Base-by-base conservation (phyloP, 2,329 filamentous ascomycete species). In the Westerdykella ornata region DNA sequence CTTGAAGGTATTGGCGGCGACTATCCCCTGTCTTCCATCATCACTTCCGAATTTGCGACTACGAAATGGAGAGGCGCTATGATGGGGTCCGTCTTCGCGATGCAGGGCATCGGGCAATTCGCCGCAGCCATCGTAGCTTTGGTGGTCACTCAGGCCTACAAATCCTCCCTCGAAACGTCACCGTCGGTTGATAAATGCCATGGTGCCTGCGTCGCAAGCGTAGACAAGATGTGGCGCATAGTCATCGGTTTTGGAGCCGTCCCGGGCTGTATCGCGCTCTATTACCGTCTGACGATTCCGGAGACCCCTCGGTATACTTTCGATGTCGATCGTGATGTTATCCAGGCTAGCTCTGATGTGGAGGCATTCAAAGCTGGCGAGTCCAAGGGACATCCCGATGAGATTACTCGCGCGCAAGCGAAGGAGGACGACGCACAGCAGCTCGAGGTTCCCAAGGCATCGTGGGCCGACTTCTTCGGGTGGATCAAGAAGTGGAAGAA, bases 251-350 rank as follows among this genome's bases (percentile, higher is more conserved):
- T 89, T 56, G 86, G 86, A 51, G 85, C 84, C 34, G 78, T 92
- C 7, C 86, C 86, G 2, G 86, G 83, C 33, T 85, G 81, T 61
- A 80, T 89, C 48, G 86, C 87, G 15, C 77, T 94, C 14, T 92
- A 92, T 72, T 92, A 86, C 68, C 83, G 86, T 47, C 76, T 92
- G 3, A 92, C 86, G 39, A 90, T 94, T 51, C 87, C 87, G 17
- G 87, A 94, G 69, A 90, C 86, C 26, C 86, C 87, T 39, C 84
- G 87, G 19, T 94, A 92, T 69, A 92, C 87, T 19, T 90, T 92
- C 54, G 86, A 92, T 59, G 78, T 92, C 16, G 76, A 80, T 38
- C 80, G 79, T 33, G 85, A 92, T 56, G 74, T 87, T 30, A 77
- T 85, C 54, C 82, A 87, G 69, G 85, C 78, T 34, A 73, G 78